Percentiles rank a stretch among this genome's conserved stretches.
Conservation (phyloP, 306 rosid species). For the Vicia faba region DNA sequence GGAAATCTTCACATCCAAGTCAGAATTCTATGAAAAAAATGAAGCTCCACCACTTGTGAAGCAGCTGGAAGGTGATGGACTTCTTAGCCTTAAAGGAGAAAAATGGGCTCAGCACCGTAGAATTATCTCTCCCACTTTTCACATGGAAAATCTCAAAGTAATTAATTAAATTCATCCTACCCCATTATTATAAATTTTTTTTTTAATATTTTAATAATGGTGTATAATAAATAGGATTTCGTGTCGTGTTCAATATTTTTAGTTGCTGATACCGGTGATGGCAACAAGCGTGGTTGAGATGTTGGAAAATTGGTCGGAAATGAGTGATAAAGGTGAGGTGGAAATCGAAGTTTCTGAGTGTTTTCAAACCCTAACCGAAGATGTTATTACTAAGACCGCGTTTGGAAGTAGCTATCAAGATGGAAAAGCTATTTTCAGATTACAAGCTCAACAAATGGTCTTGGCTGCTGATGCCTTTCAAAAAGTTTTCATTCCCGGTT, state of each 20-base stretch:
- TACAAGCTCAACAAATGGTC: constrained; percentile 81
- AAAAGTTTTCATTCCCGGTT: constrained; percentile 91
- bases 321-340: constrained; percentile 61
- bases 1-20: constrained; percentile 83
- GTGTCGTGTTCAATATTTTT: constrained; percentile 2
- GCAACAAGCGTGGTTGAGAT: constrained; percentile 69
- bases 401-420: constrained; percentile 92
- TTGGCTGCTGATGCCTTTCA: constrained; percentile 87
- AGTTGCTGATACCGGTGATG: constrained; percentile 87
- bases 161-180: constrained; percentile 30
- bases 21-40: constrained; percentile 82
- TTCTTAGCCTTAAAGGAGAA: constrained; percentile 85
- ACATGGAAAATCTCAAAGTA: constrained; percentile 91
- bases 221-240: background rate
- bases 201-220: no score
- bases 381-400: constrained; percentile 71
- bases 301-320: constrained; percentile 74
- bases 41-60: constrained; percentile 95
- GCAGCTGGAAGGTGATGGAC: constrained; percentile 98
- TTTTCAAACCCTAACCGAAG: constrained; percentile 79
- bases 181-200: background rate
- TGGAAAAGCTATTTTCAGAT: constrained; percentile 75
- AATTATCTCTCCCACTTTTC: constrained; percentile 89
- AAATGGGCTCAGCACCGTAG: constrained; percentile 95
- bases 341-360: constrained; percentile 89